These are phyloP conservation scores for Austroboletus niveus DNA, from an alignment of 1,284 basidiomycete genomes.

Conservation along the genomic window DNA sequence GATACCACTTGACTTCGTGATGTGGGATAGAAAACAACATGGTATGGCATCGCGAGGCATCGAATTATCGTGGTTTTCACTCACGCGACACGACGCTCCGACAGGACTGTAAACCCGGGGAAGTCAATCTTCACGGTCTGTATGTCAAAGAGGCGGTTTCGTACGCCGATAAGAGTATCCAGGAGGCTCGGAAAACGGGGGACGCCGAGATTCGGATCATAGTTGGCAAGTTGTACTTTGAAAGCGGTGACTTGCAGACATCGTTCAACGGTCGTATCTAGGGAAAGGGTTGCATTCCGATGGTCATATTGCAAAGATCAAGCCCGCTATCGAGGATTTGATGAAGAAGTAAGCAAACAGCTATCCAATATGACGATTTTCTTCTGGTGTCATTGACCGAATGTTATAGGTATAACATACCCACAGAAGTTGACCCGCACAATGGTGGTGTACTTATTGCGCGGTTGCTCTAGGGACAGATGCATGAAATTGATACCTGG, in stretches of 20 bases:
- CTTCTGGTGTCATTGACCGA: neutral
- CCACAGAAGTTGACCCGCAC: slow-evolving; percentile 64
- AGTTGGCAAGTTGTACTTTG: slow-evolving; percentile 60
- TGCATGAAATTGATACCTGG: neutral
- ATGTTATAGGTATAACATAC: slow-evolving; percentile 22
- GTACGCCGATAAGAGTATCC: slow-evolving; percentile 66
- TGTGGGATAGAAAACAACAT: slow-evolving; percentile 74
- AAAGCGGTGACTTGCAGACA: neutral
- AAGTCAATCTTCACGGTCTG: slow-evolving; percentile 88
- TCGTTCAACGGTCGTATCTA: slow-evolving; percentile 13
- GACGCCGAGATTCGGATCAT: slow-evolving; percentile 79
- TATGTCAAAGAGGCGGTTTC: slow-evolving; percentile 92
- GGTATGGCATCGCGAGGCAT: slow-evolving; percentile 33
- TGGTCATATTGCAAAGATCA: slow-evolving; percentile 82
- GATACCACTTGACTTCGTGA: neutral
- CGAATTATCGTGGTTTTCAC: neutral
- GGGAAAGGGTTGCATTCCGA: slow-evolving; percentile 87
- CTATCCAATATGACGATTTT: neutral
- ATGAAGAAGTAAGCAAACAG: slow-evolving; percentile 65
- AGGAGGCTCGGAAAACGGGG: slow-evolving; percentile 64
- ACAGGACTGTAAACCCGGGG: slow-evolving; percentile 67
- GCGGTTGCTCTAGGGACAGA: slow-evolving; percentile 46
- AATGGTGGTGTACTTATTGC: slow-evolving; percentile 90
- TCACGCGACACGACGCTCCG: neutral
- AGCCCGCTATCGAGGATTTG: slow-evolving; percentile 88